Percentiles rank a stretch among this genome's conserved stretches.
Evolutionary conservation across 2,329 filamentous ascomycete species (phyloP).

Genomic region (Penicillium concentricum): DNA sequence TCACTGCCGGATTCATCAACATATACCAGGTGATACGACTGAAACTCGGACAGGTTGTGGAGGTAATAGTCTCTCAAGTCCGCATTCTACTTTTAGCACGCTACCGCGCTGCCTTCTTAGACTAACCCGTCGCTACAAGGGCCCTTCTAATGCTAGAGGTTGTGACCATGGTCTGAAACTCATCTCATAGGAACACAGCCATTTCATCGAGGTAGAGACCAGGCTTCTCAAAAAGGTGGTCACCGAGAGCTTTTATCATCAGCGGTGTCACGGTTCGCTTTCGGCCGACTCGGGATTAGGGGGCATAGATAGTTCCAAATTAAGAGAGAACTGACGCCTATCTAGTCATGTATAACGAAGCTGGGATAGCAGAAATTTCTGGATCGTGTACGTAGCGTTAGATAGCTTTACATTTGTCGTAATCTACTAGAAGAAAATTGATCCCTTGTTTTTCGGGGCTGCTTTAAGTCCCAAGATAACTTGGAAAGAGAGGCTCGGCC

Average conservation of each 20-base stretch:
- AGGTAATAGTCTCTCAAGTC: conserved; percentile 38
- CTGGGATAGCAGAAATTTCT: too few relatives aligned
- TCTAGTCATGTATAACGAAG: too few relatives aligned
- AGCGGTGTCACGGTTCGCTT: neutral
- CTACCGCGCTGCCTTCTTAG: conserved; percentile 15
- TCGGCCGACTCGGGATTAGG: neutral
- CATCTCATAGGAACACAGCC: neutral
- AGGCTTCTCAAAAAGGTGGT: conserved; percentile 21
- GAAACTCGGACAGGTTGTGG: conserved; percentile 33
- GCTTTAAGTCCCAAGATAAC: too few relatives aligned
- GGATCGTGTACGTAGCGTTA: too few relatives aligned
- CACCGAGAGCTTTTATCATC: conserved; percentile 3
- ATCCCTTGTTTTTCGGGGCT: too few relatives aligned
- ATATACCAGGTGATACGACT: neutral
- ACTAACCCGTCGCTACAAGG: too few relatives aligned
- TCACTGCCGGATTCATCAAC: conserved; percentile 16
- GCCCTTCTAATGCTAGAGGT: conserved; percentile 19
- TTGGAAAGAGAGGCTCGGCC: too few relatives aligned
- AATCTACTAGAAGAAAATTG: too few relatives aligned
- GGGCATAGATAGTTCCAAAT: too few relatives aligned
- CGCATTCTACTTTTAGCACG: conserved; percentile 24
- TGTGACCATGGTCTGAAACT: conserved; percentile 11
- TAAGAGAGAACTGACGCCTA: too few relatives aligned
- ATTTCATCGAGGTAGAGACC: conserved; percentile 19
- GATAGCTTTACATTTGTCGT: too few relatives aligned